Evolutionary conservation across 306 rosid genomes (phyloP).

Genomic region (Malus sylvestris): DNA sequence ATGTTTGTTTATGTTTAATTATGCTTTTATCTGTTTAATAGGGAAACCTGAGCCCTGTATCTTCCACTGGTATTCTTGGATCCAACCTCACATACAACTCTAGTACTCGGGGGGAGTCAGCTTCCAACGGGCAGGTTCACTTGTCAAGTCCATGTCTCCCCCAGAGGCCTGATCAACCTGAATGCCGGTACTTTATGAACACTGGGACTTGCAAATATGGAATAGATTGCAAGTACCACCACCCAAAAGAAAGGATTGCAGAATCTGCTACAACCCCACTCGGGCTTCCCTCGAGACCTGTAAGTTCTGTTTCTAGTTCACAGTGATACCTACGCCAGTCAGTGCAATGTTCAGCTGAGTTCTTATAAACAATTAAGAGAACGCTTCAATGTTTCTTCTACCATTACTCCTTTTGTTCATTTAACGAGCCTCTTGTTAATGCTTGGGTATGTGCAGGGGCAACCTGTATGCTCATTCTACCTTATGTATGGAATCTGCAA

Average conservation of each 20-base stretch:
- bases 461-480: conserved; percentile 68
- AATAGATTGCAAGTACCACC: conserved; percentile 79
- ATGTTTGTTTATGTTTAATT: conserved; percentile 5
- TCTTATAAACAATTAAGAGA: not conserved
- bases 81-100: conserved; percentile 48
- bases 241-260: conserved; percentile 67
- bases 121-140: conserved; percentile 47
- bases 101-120: conserved; percentile 42
- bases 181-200: conserved; percentile 75
- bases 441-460: conserved; percentile 45
- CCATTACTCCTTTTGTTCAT: not conserved
- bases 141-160: conserved; percentile 45
- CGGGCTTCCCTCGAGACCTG: conserved; percentile 87
- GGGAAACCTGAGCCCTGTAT: conserved; percentile 58
- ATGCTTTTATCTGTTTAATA: conserved; percentile 20
- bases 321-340: not conserved
- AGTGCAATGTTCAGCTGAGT: not conserved
- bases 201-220: conserved; percentile 91
- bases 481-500: conserved; percentile 77
- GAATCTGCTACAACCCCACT: conserved; percentile 46
- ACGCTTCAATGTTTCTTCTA: not conserved
- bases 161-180: conserved; percentile 83
- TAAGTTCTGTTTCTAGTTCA: conserved; percentile 38
- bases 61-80: conserved; percentile 49
- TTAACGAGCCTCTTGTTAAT: not conserved